These are phyloP conservation scores for Cotoneaster glaucophyllus DNA, from an alignment of 306 rosid genomes.

Conservation along the genomic window DNA sequence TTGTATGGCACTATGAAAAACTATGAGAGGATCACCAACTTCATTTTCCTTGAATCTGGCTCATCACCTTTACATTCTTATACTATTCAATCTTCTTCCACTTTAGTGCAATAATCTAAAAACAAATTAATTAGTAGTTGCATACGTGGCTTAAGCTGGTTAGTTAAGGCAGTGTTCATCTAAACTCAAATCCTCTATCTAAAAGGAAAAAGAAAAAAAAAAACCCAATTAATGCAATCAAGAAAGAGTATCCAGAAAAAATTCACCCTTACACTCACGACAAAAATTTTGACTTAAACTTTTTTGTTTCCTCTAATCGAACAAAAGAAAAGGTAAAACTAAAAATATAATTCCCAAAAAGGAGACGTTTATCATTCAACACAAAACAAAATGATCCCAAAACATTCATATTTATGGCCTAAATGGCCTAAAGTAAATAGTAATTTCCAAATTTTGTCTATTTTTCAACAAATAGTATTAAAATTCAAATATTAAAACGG, in stretches of 20 bases:
- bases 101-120: not conserved
- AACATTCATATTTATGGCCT: not conserved
- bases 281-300: not conserved
- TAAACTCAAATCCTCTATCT: not conserved
- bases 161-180: no score
- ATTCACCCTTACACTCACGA: not conserved
- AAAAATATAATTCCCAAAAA: not conserved
- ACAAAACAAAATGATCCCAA: not conserved
- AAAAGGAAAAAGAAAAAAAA: not conserved
- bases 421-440: not conserved
- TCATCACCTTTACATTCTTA: conserved; percentile 49
- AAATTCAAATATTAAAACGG: not conserved
- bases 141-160: no score
- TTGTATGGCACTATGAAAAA: conserved; percentile 27
- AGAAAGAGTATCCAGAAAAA: not conserved
- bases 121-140: not conserved
- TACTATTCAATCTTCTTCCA: not conserved
- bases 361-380: not conserved
- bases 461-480: not conserved
- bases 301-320: no score
- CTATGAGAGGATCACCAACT: conserved; percentile 48
- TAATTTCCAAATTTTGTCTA: not conserved
- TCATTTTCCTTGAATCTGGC: conserved; percentile 30
- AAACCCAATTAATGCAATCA: not conserved
- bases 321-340: not conserved